phyloP scores from a whole-genome alignment of 1,284 basidiomycete genomes.

The Leccinum griseonigrum region DNA sequence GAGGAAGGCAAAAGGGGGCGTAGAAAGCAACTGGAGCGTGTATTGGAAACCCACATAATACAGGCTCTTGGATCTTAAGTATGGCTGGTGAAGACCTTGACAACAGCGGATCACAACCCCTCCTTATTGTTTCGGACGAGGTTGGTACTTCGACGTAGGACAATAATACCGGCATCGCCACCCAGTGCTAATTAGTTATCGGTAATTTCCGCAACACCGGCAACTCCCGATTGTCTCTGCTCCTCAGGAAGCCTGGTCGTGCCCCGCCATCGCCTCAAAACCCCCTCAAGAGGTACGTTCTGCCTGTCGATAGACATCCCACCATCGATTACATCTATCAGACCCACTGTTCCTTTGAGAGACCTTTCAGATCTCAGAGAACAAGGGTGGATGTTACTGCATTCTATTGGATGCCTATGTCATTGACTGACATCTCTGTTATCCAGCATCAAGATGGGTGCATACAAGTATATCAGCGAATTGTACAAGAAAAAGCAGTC shows the following conservation, averaged over 20 bases:
- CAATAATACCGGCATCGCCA: background rate
- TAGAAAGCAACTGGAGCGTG: background rate
- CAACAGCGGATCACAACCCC: constrained; percentile 23
- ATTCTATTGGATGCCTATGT: constrained; percentile 17
- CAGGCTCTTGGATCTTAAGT: constrained; percentile 20
- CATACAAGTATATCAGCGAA: constrained; percentile 98
- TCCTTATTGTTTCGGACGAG: constrained; percentile 17
- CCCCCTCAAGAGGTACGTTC: constrained; percentile 30
- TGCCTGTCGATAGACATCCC: constrained; percentile 6
- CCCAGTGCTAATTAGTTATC: constrained; percentile 11
- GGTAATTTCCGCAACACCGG: constrained; percentile 25
- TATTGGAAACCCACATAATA: constrained; percentile 3
- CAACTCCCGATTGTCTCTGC: constrained; percentile 15
- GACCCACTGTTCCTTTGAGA: constrained; percentile 11
- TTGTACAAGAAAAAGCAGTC: constrained; percentile 96
- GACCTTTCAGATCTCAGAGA: constrained; percentile 4
- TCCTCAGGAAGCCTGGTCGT: background rate
- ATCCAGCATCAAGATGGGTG: constrained; percentile 61
- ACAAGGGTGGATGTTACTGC: constrained; percentile 28
- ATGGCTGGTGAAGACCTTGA: constrained; percentile 13
- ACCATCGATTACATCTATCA: background rate
- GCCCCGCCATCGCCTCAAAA: constrained; percentile 16
- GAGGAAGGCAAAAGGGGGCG: background rate
- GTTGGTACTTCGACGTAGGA: background rate
- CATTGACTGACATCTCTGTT: constrained; percentile 17